These are phyloP conservation scores for Otatea glauca DNA, from an alignment of 176 grass and related monocot genomes.

Conservation along the genomic window DNA sequence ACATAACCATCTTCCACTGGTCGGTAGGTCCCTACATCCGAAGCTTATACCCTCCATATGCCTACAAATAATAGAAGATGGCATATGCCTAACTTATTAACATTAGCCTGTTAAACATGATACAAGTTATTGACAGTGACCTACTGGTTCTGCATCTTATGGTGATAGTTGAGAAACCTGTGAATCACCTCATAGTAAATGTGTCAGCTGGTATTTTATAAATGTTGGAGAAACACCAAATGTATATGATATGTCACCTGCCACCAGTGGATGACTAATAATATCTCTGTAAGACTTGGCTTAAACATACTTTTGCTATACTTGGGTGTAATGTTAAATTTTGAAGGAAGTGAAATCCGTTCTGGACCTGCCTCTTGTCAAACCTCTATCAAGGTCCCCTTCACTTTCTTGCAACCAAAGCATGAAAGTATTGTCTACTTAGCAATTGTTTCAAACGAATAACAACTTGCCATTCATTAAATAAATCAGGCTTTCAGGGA, in stretches of 20 bases:
- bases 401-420: neutral
- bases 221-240: neutral
- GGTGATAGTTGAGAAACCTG: neutral
- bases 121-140: neutral
- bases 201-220: neutral
- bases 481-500: neutral
- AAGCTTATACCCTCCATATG: neutral
- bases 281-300: neutral
- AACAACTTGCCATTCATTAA: neutral
- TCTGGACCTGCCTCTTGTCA: neutral
- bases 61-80: neutral
- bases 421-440: neutral
- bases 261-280: neutral
- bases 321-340: neutral
- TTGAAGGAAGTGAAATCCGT: neutral
- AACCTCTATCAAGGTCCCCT: neutral
- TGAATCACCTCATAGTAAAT: neutral
- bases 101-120: neutral
- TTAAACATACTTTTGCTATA: neutral
- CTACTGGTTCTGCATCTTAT: neutral
- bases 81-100: neutral
- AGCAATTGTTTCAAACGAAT: neutral
- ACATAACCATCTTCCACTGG: constrained; percentile 1
- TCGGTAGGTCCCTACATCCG: neutral
- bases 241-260: neutral